Percentiles rank a stretch among this genome's conserved stretches.
phyloP scores from a whole-genome alignment of 2,329 filamentous ascomycete genomes.

The Fusarium haematococcum region DNA sequence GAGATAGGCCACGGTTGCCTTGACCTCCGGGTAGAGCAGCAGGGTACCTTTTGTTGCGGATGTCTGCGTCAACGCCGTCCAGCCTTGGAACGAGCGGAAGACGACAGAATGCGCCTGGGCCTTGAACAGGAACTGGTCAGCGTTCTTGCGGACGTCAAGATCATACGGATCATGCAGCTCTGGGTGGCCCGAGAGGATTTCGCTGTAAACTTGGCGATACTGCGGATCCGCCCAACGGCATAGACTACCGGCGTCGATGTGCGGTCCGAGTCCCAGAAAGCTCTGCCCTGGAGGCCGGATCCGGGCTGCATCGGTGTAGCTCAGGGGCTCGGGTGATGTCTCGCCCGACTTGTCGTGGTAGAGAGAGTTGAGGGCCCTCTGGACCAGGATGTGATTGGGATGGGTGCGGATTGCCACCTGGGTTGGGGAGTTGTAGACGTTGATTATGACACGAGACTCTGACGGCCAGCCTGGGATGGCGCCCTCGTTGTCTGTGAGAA shows the following conservation, averaged over 20 bases:
- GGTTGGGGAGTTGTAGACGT: slow-evolving; percentile 53
- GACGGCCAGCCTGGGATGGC: slow-evolving; percentile 50
- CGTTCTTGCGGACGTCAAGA: slow-evolving; percentile 48
- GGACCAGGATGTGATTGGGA: slow-evolving; percentile 51
- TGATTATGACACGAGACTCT: slow-evolving; percentile 53
- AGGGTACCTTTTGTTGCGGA: slow-evolving; percentile 50
- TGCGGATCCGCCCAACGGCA: slow-evolving; percentile 55
- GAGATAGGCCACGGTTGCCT: slow-evolving; percentile 6
- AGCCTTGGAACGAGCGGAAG: slow-evolving; percentile 55
- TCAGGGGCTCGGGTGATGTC: slow-evolving; percentile 50
- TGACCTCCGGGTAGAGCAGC: slow-evolving; percentile 50
- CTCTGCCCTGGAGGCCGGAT: slow-evolving; percentile 51
- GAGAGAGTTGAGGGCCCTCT: slow-evolving; percentile 52
- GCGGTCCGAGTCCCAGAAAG: slow-evolving; percentile 56
- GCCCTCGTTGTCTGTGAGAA: slow-evolving; percentile 47
- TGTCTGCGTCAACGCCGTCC: slow-evolving; percentile 54
- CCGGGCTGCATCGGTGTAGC: slow-evolving; percentile 54
- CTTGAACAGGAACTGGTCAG: slow-evolving; percentile 50
- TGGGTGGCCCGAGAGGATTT: slow-evolving; percentile 52
- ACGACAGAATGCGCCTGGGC: slow-evolving; percentile 52
- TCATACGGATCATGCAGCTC: slow-evolving; percentile 53
- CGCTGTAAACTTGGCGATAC: slow-evolving; percentile 52
- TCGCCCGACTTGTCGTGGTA: slow-evolving; percentile 50
- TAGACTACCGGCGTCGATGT: slow-evolving; percentile 58
- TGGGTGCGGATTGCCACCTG: slow-evolving; percentile 53